phyloP scores from a whole-genome alignment of 345 rosid genomes.

The Mallotus nudiflorus region DNA sequence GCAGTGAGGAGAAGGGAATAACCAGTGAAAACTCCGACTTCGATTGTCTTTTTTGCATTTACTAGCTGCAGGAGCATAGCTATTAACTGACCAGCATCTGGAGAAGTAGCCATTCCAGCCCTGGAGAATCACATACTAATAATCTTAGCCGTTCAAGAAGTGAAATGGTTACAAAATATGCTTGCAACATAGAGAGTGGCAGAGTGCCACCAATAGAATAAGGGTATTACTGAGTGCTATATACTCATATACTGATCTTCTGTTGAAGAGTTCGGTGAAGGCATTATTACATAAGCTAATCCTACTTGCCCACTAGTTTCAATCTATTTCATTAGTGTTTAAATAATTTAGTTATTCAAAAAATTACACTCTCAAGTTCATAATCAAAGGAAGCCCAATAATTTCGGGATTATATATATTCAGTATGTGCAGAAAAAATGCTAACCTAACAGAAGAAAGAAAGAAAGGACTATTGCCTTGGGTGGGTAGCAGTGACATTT shows the following conservation, averaged over 20 bases:
- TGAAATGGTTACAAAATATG: neutral
- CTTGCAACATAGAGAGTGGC: too few relatives aligned
- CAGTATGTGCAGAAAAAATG: neutral
- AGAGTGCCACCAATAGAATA: too few relatives aligned
- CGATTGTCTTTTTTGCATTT: slow-evolving; percentile 62
- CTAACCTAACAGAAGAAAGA: neutral
- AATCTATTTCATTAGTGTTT: neutral
- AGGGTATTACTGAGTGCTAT: too few relatives aligned
- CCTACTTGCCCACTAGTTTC: too few relatives aligned
- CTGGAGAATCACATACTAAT: slow-evolving; percentile 21
- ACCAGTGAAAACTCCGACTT: slow-evolving; percentile 77
- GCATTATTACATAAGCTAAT: too few relatives aligned
- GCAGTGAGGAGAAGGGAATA: slow-evolving; percentile 90
- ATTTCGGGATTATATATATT: neutral
- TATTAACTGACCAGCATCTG: slow-evolving; percentile 75
- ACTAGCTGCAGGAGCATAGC: slow-evolving; percentile 52
- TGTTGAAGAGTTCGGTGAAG: too few relatives aligned
- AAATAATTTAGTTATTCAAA: neutral
- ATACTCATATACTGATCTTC: neutral
- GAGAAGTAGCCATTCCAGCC: slow-evolving; percentile 54
- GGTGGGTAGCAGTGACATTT: slow-evolving; percentile 51
- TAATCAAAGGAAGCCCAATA: neutral
- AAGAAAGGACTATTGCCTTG: slow-evolving; percentile 23
- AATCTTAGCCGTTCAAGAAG: neutral
- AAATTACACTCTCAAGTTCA: neutral